A percentile compares a stretch with the other conserved stretches of the same genome.
Evolutionary conservation across 768 basidiomycete genomes (phyloP).

Genomic region (Tulasnella sp.): DNA sequence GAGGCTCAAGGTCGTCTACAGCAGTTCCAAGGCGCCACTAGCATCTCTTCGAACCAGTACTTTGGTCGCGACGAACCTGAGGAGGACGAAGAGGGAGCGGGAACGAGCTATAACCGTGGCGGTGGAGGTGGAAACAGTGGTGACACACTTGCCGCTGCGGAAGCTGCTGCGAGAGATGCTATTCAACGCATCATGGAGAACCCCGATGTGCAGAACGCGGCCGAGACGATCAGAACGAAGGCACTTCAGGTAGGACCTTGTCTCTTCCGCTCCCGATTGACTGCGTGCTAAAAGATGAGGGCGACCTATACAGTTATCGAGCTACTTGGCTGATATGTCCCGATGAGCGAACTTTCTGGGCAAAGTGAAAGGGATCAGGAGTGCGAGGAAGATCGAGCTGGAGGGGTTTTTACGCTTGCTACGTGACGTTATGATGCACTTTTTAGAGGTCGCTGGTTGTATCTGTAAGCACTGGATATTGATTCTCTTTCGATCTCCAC

Average conservation of each 20-base stretch:
- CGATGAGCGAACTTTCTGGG: not conserved
- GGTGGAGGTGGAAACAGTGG: constrained; percentile 41
- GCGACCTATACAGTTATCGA: not conserved
- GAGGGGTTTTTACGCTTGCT: not conserved
- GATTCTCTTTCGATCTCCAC: not conserved
- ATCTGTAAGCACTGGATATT: not conserved
- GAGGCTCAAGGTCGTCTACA: constrained; percentile 80
- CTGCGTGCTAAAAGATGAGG: not conserved
- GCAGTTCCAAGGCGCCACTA: constrained; percentile 82
- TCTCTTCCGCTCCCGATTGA: not conserved
- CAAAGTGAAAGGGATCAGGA: not conserved
- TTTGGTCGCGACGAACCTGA: constrained; percentile 78
- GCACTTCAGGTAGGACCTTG: not conserved
- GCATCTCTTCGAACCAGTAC: constrained; percentile 93
- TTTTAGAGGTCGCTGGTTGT: not conserved
- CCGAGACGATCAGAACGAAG: not conserved
- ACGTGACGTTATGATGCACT: not conserved
- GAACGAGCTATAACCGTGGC: constrained; percentile 26
- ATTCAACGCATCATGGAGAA: constrained; percentile 67
- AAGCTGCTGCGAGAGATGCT: constrained; percentile 65
- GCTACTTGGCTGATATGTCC: not conserved
- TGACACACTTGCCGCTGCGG: constrained; percentile 48
- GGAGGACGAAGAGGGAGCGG: constrained; percentile 42
- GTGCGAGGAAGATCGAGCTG: not conserved
- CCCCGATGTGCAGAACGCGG: constrained; percentile 76